Base-by-base conservation (phyloP, 306 rosid genomes). In the Cyclanthera cordifolia region DNA sequence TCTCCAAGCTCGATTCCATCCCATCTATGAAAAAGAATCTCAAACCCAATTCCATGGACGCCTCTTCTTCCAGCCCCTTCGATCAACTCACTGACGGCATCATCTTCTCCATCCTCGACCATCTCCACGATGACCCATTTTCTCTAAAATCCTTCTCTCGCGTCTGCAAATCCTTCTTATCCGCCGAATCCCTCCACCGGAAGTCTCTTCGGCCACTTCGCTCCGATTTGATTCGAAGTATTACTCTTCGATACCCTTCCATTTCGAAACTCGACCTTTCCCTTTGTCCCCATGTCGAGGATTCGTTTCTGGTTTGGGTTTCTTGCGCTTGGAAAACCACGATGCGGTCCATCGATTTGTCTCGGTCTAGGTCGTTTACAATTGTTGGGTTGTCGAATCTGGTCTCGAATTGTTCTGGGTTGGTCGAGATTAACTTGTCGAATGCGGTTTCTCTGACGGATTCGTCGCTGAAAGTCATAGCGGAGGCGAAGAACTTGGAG, bases 381-480 rank as follows among this genome's bases (percentile, higher is more conserved):
- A 77, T 69, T 41, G 66, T 16, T 23, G 97, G 97, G 19, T 17
- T 91, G 63, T 7, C 67, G 24, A 68, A 59, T 6, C 32, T 88
- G 64, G 82, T 74, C 0, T 45, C 48, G 4, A 74, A 43, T 6
- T 91, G 97, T 34, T 3, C 45, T 14, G 72, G 65, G 30, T 67
- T 91, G 80, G 81, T 82, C 27, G 96, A 91, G 79, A 76, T 91
- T 32, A 87, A 91, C 69, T 72, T 91, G 82, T 85, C 95, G 9
- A 91, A 91, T 77, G 88, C 75, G 63, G 80, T 88, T 43, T 88
- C 81, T 72, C 70, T 91, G 53, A 87, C 77, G 32, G 97, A 91
- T 57, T 63, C 73, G 7, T 95, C 82, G 71, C 84, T 80, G 17
- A 84, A 86, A 25, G 88, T 80, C 9, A 74, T 89, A 64, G 96